phyloP scores from a whole-genome alignment of 148 eudicot genomes.

The Spergularia marina region DNA sequence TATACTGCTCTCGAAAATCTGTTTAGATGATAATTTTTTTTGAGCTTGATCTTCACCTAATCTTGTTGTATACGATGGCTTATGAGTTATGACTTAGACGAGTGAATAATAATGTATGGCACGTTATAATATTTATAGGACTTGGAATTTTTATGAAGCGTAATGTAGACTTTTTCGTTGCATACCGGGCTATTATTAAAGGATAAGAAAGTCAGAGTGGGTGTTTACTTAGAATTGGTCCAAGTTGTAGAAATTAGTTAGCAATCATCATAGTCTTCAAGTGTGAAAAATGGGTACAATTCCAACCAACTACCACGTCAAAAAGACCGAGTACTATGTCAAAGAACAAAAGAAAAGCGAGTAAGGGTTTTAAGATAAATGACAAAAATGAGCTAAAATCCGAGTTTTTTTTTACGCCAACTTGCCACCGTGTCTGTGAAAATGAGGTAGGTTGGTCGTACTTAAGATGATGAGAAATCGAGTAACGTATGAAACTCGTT shows the following conservation, averaged over 20 bases:
- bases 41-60: not conserved
- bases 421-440: too few species aligned
- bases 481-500: too few species aligned
- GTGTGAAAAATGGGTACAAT: not conserved
- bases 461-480: too few species aligned
- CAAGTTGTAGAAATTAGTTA: constrained; percentile 5
- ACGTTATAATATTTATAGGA: constrained; percentile 3
- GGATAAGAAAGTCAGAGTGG: not conserved
- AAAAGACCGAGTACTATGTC: not conserved
- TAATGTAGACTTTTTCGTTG: not conserved
- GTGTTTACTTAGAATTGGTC: constrained; percentile 3
- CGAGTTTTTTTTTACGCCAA: too few species aligned
- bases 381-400: too few species aligned
- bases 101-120: not conserved
- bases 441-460: too few species aligned
- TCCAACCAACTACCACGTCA: too few species aligned
- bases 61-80: not conserved
- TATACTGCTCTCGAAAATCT: not conserved
- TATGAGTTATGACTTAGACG: not conserved
- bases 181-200: constrained; percentile 8
- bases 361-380: not conserved
- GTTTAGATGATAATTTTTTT: not conserved
- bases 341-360: constrained; percentile 9
- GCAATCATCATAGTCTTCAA: too few species aligned
- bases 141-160: not conserved